These are phyloP conservation scores for Zygosaccharomyces sapae DNA, from an alignment of 1,139 yeast species.

Conservation along the genomic window DNA sequence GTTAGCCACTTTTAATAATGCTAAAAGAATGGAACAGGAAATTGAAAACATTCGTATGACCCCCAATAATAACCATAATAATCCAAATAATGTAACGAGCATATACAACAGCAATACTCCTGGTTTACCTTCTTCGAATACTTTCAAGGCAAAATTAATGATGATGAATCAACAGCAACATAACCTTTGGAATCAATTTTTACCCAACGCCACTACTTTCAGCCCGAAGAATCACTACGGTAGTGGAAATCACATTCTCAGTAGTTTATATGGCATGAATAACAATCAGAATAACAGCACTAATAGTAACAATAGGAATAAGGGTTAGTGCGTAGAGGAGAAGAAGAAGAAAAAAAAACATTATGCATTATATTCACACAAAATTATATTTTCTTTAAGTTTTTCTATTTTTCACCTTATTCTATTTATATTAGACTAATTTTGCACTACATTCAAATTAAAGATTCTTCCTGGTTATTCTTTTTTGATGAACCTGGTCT, in stretches of 20 bases:
- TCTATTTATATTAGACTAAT: constrained; percentile 6
- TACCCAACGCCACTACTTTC: not conserved
- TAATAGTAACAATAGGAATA: not conserved
- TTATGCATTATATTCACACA: not conserved
- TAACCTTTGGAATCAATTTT: constrained; percentile 8
- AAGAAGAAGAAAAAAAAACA: not conserved
- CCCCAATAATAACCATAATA: constrained; percentile 5
- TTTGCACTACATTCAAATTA: constrained; percentile 14
- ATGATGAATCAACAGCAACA: constrained; percentile 16
- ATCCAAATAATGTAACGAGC: not conserved
- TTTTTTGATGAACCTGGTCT: constrained; percentile 26
- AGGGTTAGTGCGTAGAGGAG: not conserved
- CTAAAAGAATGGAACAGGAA: constrained; percentile 35
- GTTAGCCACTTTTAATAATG: constrained; percentile 39
- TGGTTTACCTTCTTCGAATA: constrained; percentile 6
- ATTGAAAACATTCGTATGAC: constrained; percentile 19
- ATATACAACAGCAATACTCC: not conserved
- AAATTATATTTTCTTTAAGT: constrained; percentile 2
- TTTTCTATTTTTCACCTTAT: constrained; percentile 1
- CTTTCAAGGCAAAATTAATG: constrained; percentile 12
- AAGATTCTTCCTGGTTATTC: constrained; percentile 18
- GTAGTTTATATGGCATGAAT: constrained; percentile 18
- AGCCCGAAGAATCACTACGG: constrained; percentile 2
- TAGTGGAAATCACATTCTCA: constrained; percentile 18
- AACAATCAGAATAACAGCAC: not conserved